phyloP scores from a whole-genome alignment of 164 flowering plant genomes.

The Stephania cephalantha region DNA sequence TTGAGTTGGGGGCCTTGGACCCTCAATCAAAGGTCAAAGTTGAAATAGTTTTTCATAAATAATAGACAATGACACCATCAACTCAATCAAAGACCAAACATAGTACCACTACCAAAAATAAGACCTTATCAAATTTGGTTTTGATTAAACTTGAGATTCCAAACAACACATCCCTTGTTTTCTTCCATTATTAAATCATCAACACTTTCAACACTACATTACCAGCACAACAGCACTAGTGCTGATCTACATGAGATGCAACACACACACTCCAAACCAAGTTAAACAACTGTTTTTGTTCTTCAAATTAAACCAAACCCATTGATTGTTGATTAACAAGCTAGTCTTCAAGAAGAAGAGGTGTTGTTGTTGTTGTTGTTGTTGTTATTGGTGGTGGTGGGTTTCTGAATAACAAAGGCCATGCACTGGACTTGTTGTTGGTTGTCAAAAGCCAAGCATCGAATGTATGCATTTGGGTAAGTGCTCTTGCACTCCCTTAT shows the following conservation, averaged over 20 bases:
- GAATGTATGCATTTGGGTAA: conserved; percentile 64
- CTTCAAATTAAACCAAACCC: neutral
- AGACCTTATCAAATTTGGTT: too few relatives aligned
- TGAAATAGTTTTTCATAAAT: too few relatives aligned
- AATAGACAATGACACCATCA: too few relatives aligned
- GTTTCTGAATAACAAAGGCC: conserved; percentile 67
- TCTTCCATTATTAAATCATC: neutral
- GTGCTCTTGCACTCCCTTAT: conserved; percentile 54
- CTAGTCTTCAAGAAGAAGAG: neutral
- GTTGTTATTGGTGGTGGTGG: conserved; percentile 14
- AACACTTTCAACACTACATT: neutral
- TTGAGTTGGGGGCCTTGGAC: too few relatives aligned
- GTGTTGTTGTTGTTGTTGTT: conserved; percentile 8
- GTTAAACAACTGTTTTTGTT: neutral
- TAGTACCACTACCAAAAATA: too few relatives aligned
- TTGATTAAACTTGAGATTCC: too few relatives aligned
- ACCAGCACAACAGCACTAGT: neutral
- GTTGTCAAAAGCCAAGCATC: conserved; percentile 63
- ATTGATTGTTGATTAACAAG: neutral
- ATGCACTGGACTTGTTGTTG: conserved; percentile 57
- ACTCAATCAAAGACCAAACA: too few relatives aligned
- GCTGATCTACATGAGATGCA: neutral
- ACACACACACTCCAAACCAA: neutral
- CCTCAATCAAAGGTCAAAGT: too few relatives aligned
- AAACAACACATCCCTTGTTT: neutral